A percentile compares a stretch with the other conserved stretches of the same genome.
These are phyloP conservation scores for Aspergillus egyptiacus DNA, from an alignment of 495 filamentous ascomycete genomes.

Conservation along the genomic window DNA sequence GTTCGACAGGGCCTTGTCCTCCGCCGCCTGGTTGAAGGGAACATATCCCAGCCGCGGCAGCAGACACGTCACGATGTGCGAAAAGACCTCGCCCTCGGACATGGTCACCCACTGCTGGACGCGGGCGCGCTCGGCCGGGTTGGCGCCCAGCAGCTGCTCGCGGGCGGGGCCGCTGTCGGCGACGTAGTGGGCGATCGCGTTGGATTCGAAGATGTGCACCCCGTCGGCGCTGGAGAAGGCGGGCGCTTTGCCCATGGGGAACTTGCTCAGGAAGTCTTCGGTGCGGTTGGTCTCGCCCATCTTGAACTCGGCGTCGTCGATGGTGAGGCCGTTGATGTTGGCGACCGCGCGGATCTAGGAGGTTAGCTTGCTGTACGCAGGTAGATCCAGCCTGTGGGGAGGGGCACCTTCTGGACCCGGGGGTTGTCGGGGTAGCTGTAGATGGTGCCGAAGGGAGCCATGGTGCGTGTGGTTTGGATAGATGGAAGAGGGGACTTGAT, in stretches of 20 bases:
- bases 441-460: slow-evolving; percentile 52
- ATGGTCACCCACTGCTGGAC: slow-evolving; percentile 49
- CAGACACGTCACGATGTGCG: slow-evolving; percentile 23
- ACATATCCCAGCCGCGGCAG: slow-evolving; percentile 30
- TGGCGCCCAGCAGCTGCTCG: slow-evolving; percentile 45
- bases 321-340: slow-evolving; percentile 46
- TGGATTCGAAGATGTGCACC: slow-evolving; percentile 43
- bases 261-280: slow-evolving; percentile 52
- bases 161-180: slow-evolving; percentile 47
- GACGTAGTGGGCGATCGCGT: slow-evolving; percentile 51
- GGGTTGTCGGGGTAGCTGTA: slow-evolving; percentile 42
- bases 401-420: slow-evolving; percentile 44
- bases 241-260: slow-evolving; percentile 56
- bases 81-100: slow-evolving; percentile 40
- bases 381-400: background rate
- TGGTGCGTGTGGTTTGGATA: too few relatives aligned
- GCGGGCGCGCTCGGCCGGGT: slow-evolving; percentile 38
- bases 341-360: slow-evolving; percentile 45
- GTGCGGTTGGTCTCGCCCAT: slow-evolving; percentile 42
- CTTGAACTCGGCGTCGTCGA: slow-evolving; percentile 38
- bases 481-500: too few relatives aligned
- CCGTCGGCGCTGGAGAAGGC: slow-evolving; percentile 51
- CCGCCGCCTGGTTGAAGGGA: slow-evolving; percentile 32
- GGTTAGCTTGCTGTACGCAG: background rate
- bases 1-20: slow-evolving; percentile 21